phyloP scores from a whole-genome alignment of 208 protist genomes.

The Acanthamoeba castellanii region DNA sequence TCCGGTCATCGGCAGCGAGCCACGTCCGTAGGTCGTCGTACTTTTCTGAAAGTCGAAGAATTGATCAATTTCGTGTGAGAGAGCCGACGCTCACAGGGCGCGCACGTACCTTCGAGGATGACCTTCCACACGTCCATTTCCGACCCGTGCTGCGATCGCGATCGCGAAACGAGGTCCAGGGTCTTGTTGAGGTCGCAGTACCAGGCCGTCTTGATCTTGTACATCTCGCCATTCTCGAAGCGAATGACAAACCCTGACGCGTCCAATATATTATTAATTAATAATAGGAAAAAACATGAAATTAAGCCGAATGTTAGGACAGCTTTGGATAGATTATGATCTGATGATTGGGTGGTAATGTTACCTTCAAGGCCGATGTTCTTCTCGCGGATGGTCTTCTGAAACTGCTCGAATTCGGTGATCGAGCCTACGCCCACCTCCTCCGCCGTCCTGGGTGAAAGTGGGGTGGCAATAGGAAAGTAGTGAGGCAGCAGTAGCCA shows the following conservation, averaged over 20 bases:
- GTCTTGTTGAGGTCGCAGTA: constrained; percentile 61
- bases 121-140: constrained; percentile 25
- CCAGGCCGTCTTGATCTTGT: constrained; percentile 62
- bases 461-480: no score
- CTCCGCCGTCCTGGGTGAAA: not conserved
- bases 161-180: constrained; percentile 15
- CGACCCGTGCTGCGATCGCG: not conserved
- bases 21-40: constrained; percentile 52
- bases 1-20: constrained; percentile 22
- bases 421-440: constrained; percentile 29
- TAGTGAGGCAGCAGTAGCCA: not conserved
- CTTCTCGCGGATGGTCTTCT: constrained; percentile 69
- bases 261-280: no score
- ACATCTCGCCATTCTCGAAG: constrained; percentile 57
- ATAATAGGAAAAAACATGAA: not conserved
- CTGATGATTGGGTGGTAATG: no score
- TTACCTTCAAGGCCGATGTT: constrained; percentile 46
- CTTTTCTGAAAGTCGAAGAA: not conserved
- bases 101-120: not conserved
- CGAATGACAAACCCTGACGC: constrained; percentile 26
- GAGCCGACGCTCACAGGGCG: not conserved
- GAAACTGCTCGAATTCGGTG: constrained; percentile 49
- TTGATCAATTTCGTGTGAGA: not conserved
- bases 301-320: no score
- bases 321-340: no score